These are phyloP conservation scores for Aureobasidium vineae DNA, from an alignment of 2,329 filamentous ascomycete species.

Conservation along the genomic window DNA sequence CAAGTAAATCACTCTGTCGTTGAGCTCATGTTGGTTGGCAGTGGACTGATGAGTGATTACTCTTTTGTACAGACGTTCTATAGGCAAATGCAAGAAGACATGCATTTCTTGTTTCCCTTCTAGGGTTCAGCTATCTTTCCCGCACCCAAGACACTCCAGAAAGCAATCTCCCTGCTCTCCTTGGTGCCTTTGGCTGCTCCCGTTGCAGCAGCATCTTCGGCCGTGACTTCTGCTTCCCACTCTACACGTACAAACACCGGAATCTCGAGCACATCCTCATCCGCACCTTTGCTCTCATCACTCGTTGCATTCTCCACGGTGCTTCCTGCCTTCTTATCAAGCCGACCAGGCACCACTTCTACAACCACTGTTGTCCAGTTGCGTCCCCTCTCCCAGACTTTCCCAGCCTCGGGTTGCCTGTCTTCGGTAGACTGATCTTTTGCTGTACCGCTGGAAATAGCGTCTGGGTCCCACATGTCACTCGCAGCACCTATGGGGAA, in stretches of 20 bases:
- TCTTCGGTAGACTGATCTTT: slow-evolving; percentile 42
- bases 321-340: slow-evolving; percentile 29
- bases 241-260: slow-evolving; percentile 91
- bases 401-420: slow-evolving; percentile 76
- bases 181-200: slow-evolving; percentile 56
- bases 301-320: slow-evolving; percentile 29
- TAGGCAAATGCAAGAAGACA: not conserved
- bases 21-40: not conserved
- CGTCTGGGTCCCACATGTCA: slow-evolving; percentile 71
- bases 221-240: slow-evolving; percentile 71
- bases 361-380: slow-evolving; percentile 96
- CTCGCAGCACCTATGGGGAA: slow-evolving; percentile 94
- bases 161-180: slow-evolving; percentile 85
- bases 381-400: slow-evolving; percentile 90
- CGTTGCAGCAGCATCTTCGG: slow-evolving; percentile 50
- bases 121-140: slow-evolving; percentile 62
- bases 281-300: slow-evolving; percentile 46
- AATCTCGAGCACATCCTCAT: slow-evolving; percentile 75
- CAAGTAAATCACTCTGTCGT: not conserved
- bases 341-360: slow-evolving; percentile 69
- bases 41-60: not conserved
- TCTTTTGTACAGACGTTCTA: not conserved
- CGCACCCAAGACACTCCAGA: slow-evolving; percentile 91
- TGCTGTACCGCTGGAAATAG: slow-evolving; percentile 39
- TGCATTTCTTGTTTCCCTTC: slow-evolving; percentile 3